These are phyloP conservation scores for Yamadazyma aaseri DNA, from an alignment of 1,139 yeast genomes.

Conservation along the genomic window DNA sequence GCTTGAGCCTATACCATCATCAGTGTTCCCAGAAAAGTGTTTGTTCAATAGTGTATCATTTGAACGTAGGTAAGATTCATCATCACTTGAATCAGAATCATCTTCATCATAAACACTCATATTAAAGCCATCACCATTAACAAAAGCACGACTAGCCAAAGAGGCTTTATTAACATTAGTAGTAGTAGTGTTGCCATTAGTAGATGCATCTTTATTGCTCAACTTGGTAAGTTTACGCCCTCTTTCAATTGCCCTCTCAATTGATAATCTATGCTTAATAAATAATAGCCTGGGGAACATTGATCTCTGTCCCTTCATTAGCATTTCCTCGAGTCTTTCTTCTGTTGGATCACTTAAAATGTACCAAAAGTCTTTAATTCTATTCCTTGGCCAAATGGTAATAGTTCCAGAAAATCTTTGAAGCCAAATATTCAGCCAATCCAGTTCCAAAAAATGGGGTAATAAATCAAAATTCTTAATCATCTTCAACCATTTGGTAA, in stretches of 20 bases:
- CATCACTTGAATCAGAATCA: slow-evolving; percentile 21
- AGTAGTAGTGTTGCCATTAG: no score
- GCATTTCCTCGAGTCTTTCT: slow-evolving; percentile 53
- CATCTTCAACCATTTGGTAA: slow-evolving; percentile 71
- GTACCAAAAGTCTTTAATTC: slow-evolving; percentile 57
- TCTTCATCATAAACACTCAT: slow-evolving; percentile 7
- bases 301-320: slow-evolving; percentile 62
- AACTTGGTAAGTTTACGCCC: slow-evolving; percentile 35
- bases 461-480: slow-evolving; percentile 63
- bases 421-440: slow-evolving; percentile 77
- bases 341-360: slow-evolving; percentile 70
- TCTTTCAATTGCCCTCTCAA: slow-evolving; percentile 62
- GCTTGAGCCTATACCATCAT: slow-evolving; percentile 8
- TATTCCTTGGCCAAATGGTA: slow-evolving; percentile 73
- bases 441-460: slow-evolving; percentile 71
- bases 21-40: slow-evolving; percentile 13
- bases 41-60: slow-evolving; percentile 5
- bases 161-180: no score
- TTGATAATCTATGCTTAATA: slow-evolving; percentile 58
- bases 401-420: slow-evolving; percentile 75
- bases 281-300: slow-evolving; percentile 67
- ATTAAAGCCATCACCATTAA: slow-evolving; percentile 17
- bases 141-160: no score
- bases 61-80: no score
- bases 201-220: slow-evolving; percentile 3